These are phyloP conservation scores for Nannochloris sp. DNA, from an alignment of 139 green algal species.

Conservation along the genomic window DNA sequence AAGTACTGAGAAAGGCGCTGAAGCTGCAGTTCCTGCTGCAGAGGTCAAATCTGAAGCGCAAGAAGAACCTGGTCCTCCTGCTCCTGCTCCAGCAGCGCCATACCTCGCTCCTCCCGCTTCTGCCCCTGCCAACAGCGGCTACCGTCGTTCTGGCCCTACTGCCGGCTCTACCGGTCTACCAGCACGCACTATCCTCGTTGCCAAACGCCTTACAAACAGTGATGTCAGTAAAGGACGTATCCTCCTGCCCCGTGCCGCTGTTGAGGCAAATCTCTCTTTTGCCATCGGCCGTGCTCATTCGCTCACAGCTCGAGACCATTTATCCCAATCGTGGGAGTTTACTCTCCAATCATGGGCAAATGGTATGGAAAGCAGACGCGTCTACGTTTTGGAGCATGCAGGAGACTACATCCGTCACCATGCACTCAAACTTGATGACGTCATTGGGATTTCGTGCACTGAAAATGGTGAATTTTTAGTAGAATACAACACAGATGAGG, in stretches of 20 bases:
- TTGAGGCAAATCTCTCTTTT: constrained; percentile 45
- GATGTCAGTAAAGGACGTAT: constrained; percentile 54
- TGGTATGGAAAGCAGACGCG: constrained; percentile 56
- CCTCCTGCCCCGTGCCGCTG: constrained; percentile 34
- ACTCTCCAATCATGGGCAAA: constrained; percentile 67
- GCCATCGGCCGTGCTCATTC: constrained; percentile 33
- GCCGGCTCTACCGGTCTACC: constrained; percentile 26
- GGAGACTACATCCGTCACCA: constrained; percentile 34
- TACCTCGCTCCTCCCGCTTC: neutral
- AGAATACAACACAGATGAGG: constrained; percentile 35
- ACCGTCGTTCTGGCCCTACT: constrained; percentile 1
- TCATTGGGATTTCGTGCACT: constrained; percentile 47
- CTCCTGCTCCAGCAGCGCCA: neutral
- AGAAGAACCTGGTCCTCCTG: constrained; percentile 1
- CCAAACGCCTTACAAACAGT: constrained; percentile 64
- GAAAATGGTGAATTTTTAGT: constrained; percentile 29
- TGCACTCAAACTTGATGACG: constrained; percentile 43
- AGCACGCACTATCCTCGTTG: constrained; percentile 52
- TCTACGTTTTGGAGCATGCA: constrained; percentile 70
- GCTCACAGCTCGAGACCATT: constrained; percentile 28
- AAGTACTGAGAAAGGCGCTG: too few species aligned
- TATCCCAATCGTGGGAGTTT: constrained; percentile 37
- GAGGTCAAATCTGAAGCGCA: neutral
- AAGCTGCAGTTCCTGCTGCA: too few species aligned
- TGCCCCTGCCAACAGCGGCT: neutral